A percentile compares a stretch with the other conserved stretches of the same genome.
phyloP scores from a whole-genome alignment of 192 early-diverging fungal genomes.

The Haplosporangium gracile region DNA sequence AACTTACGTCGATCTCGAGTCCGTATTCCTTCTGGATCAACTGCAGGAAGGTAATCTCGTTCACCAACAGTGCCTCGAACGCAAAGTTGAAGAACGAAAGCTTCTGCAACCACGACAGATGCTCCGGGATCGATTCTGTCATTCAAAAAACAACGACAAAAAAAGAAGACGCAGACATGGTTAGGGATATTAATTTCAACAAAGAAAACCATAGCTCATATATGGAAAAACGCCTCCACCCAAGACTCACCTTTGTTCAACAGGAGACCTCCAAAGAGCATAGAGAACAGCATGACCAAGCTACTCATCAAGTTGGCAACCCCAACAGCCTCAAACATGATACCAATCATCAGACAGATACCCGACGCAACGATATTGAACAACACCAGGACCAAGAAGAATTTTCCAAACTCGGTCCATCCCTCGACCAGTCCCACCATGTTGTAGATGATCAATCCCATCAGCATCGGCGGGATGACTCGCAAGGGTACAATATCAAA shows the following conservation, averaged over 20 bases:
- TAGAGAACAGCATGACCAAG: constrained; percentile 85
- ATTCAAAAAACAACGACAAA: not conserved
- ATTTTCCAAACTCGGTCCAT: constrained; percentile 70
- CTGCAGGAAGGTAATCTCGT: constrained; percentile 87
- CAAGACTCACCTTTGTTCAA: constrained; percentile 79
- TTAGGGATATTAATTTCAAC: not conserved
- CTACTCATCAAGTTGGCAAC: constrained; percentile 82
- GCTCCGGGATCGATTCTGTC: constrained; percentile 77
- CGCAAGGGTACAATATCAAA: constrained; percentile 84
- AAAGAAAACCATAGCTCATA: constrained; percentile 4
- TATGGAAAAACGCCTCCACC: not conserved
- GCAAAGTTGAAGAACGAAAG: constrained; percentile 93
- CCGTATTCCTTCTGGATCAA: constrained; percentile 86
- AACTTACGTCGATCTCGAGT: constrained; percentile 82
- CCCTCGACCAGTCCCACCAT: constrained; percentile 83
- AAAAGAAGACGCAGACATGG: not conserved
- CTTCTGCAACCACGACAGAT: constrained; percentile 74
- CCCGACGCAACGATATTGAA: constrained; percentile 84
- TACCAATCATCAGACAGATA: constrained; percentile 78
- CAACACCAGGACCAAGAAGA: constrained; percentile 80
- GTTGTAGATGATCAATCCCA: constrained; percentile 83
- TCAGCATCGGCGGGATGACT: constrained; percentile 81
- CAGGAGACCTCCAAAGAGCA: constrained; percentile 92
- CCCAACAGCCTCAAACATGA: constrained; percentile 74
- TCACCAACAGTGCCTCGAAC: constrained; percentile 90